phyloP scores from a whole-genome alignment of 805 yeast species.

The Dipodascus albidus region DNA sequence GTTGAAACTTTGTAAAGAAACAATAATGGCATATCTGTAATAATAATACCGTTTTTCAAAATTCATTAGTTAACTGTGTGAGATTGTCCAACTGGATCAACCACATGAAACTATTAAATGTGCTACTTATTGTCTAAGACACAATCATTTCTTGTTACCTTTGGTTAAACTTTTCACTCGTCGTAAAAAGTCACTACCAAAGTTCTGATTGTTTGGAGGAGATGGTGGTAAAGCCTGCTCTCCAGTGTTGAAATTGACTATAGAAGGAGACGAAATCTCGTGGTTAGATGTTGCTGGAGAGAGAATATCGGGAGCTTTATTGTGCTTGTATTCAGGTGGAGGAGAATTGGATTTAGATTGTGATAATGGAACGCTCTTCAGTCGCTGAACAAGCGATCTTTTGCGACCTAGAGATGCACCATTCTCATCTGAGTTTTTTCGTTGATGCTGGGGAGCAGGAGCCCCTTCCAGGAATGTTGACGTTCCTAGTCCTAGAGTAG shows the following conservation, averaged over 20 bases:
- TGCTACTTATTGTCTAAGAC: too few species aligned
- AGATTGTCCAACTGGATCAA: too few species aligned
- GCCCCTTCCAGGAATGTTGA: conserved; percentile 93
- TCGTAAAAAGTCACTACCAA: background rate
- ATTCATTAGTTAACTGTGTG: too few species aligned
- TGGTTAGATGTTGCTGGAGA: background rate
- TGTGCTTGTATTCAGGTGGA: background rate
- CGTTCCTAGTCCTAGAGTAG: conserved; percentile 82
- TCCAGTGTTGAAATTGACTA: background rate
- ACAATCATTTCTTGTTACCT: background rate
- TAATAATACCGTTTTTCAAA: too few species aligned
- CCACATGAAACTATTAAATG: too few species aligned
- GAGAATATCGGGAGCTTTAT: background rate
- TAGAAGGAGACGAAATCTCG: background rate
- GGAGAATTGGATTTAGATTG: conserved; percentile 10
- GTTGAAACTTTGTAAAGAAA: too few species aligned
- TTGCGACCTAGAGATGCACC: conserved; percentile 57
- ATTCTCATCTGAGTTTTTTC: conserved; percentile 15
- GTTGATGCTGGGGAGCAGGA: conserved; percentile 43
- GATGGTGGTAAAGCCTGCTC: background rate
- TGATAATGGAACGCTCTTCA: conserved; percentile 24
- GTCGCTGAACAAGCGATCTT: conserved; percentile 68
- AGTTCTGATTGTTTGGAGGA: background rate
- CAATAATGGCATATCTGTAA: too few species aligned
- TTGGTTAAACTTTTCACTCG: background rate